Conservation (phyloP, 2,329 filamentous ascomycete species). For the Mycogone perniciosa region DNA sequence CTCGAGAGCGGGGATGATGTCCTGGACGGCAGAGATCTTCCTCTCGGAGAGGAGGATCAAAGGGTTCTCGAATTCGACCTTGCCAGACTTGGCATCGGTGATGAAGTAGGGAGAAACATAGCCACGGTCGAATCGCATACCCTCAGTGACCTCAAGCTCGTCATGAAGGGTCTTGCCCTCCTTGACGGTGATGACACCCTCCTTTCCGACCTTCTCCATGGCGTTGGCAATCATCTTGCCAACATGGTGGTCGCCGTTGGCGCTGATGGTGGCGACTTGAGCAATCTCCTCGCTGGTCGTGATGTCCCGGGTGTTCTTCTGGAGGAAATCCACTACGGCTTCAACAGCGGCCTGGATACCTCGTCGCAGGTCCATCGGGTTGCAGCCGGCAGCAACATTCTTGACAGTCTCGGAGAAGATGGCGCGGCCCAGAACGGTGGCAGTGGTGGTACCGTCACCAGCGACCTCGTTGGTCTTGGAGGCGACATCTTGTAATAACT, state of each 20-base stretch:
- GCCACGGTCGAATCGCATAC: slow-evolving; percentile 99
- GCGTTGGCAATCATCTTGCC: slow-evolving; percentile 93
- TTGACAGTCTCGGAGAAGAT: slow-evolving; percentile 99
- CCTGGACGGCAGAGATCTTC: slow-evolving; percentile 99
- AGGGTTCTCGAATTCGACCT: slow-evolving; percentile 99
- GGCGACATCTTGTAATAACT: slow-evolving; percentile 93
- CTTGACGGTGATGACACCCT: slow-evolving; percentile 99
- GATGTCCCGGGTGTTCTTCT: slow-evolving; percentile 95
- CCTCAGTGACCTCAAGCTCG: slow-evolving; percentile 97
- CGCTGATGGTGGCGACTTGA: slow-evolving; percentile 96
- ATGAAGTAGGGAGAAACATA: slow-evolving; percentile 99
- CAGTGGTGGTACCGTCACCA: slow-evolving; percentile 97
- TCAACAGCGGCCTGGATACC: slow-evolving; percentile 96
- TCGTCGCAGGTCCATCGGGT: slow-evolving; percentile 97
- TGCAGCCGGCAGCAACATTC: slow-evolving; percentile 98
- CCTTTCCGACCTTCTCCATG: slow-evolving; percentile 99
- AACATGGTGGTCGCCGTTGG: slow-evolving; percentile 93
- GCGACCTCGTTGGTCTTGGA: slow-evolving; percentile 99
- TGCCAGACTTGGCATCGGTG: slow-evolving; percentile 96
- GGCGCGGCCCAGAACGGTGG: slow-evolving; percentile 90
- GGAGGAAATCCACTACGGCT: slow-evolving; percentile 87
- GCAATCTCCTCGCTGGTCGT: slow-evolving; percentile 96
- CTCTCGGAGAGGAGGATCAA: slow-evolving; percentile 98
- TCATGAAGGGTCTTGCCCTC: slow-evolving; percentile 98
- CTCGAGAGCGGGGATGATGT: slow-evolving; percentile 97